Conservation (phyloP, 2,329 filamentous ascomycete genomes). For the Elsinoe necatrix region DNA sequence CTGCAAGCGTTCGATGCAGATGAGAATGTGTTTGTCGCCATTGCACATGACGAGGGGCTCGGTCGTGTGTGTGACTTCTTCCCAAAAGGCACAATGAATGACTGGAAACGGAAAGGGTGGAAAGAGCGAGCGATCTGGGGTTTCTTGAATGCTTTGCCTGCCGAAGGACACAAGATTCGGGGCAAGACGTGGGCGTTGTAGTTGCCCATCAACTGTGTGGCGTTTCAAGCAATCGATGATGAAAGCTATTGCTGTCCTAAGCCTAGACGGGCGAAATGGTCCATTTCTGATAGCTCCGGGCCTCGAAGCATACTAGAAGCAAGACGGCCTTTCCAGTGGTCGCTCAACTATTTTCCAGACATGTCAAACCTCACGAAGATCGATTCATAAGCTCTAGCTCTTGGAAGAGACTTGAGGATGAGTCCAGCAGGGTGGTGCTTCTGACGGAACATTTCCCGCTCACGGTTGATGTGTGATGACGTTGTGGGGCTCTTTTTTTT, state of each 20-base stretch:
- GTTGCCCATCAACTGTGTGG: neutral
- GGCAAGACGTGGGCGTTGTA: constrained; percentile 2
- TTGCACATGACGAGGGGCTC: constrained; percentile 22
- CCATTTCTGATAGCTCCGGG: too few relatives aligned
- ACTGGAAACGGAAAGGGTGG: constrained; percentile 21
- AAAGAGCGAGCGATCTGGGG: constrained; percentile 16
- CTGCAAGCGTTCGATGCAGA: constrained; percentile 22
- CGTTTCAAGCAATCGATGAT: too few relatives aligned
- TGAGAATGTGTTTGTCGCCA: constrained; percentile 21
- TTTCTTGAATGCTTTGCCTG: constrained; percentile 2
- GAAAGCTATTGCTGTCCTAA: too few relatives aligned
- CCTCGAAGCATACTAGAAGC: too few relatives aligned
- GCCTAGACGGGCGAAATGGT: too few relatives aligned
- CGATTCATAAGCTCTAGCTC: too few relatives aligned
- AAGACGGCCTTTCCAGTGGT: too few relatives aligned
- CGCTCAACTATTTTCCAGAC: too few relatives aligned
- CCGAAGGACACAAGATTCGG: neutral
- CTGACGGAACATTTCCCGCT: neutral
- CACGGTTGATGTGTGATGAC: neutral
- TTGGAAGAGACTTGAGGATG: too few relatives aligned
- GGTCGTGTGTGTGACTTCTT: constrained; percentile 20
- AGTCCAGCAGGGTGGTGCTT: neutral
- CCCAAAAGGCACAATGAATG: constrained; percentile 20
- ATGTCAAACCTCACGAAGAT: too few relatives aligned
- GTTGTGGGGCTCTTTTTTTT: neutral